Conservation (phyloP, 179 eudicot genomes). For the Carnegiea gigantea region DNA sequence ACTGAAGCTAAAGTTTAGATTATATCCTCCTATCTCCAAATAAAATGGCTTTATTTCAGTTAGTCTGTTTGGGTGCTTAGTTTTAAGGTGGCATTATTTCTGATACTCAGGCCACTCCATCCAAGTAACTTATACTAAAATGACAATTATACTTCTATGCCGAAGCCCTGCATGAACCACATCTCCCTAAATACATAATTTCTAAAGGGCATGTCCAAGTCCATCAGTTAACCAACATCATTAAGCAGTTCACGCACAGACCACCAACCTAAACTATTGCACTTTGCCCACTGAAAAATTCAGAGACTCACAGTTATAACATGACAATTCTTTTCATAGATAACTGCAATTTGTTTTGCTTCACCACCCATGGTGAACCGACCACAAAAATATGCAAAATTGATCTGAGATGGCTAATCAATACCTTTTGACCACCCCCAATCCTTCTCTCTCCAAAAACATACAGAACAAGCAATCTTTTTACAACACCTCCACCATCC, state of each 20-base stretch:
- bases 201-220: neutral
- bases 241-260: neutral
- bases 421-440: neutral
- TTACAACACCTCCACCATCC: neutral
- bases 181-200: neutral
- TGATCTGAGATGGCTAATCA: neutral
- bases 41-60: too few species aligned
- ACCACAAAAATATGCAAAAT: neutral
- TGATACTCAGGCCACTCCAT: neutral
- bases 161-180: neutral
- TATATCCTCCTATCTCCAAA: too few species aligned
- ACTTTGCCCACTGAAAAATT: neutral
- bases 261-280: neutral
- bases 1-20: too few species aligned
- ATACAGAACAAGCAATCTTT: neutral
- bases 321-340: neutral
- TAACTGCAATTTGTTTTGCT: neutral
- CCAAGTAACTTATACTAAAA: neutral
- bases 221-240: neutral
- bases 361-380: neutral
- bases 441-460: neutral
- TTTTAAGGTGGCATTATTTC: neutral
- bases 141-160: neutral
- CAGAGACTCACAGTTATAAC: neutral
- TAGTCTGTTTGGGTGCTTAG: too few species aligned